A percentile compares a stretch with the other conserved stretches of the same genome.
Evolutionary conservation across 164 flowering plant species (phyloP).

Genomic region (Magnolia sinica): DNA sequence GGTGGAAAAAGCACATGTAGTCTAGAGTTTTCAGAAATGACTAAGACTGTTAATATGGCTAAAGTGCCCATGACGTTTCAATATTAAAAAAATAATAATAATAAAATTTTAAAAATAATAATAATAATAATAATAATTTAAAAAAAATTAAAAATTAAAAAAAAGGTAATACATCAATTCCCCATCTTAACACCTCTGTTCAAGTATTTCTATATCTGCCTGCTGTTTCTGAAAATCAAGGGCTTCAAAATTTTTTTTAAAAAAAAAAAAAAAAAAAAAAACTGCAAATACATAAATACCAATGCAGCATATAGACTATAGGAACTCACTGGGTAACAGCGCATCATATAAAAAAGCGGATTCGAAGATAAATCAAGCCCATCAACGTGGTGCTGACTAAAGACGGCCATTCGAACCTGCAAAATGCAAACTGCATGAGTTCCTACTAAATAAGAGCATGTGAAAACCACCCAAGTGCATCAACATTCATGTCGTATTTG

Average conservation of each 20-base stretch:
- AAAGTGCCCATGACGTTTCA: background rate
- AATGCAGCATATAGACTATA: background rate
- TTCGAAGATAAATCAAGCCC: constrained; percentile 93
- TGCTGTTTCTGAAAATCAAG: background rate
- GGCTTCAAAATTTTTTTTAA: background rate
- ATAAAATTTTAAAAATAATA: no score
- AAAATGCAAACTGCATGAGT: constrained; percentile 14
- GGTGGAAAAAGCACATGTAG: no score
- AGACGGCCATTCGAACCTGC: constrained; percentile 98
- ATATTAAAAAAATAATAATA: no score
- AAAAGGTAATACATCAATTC: background rate
- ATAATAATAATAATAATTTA: no score
- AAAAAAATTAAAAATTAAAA: no score
- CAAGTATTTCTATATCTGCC: background rate
- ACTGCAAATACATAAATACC: background rate
- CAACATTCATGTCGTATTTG: background rate
- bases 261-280: background rate
- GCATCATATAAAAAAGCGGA: constrained; percentile 98
- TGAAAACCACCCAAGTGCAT: constrained; percentile 7
- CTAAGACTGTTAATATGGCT: background rate
- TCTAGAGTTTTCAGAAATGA: no score
- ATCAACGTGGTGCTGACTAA: constrained; percentile 98
- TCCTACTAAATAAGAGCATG: constrained; percentile 5
- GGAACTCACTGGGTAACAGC: constrained; percentile 87
- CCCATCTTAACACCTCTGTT: background rate